These are phyloP conservation scores for Stephanocyclus meneghinianus DNA, from an alignment of 352 stramenopile genomes.

Conservation along the genomic window DNA sequence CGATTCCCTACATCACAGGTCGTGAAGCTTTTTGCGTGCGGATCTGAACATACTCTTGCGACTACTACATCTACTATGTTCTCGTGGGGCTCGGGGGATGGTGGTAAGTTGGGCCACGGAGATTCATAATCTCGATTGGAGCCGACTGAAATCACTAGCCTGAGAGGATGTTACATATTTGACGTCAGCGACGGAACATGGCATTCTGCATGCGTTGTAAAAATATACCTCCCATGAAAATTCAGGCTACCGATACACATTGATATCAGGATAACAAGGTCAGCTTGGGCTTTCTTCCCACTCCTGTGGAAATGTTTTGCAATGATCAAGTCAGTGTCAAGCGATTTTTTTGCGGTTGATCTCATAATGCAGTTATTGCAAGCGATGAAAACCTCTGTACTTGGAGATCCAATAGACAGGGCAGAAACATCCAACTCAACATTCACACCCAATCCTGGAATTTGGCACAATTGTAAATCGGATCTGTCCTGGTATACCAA, in stretches of 20 bases:
- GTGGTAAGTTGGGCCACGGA: constrained; percentile 67
- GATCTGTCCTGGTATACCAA: constrained; percentile 70
- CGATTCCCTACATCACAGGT: constrained; percentile 13
- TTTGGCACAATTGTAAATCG: constrained; percentile 78
- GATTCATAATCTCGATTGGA: constrained; percentile 48
- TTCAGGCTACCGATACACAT: constrained; percentile 86
- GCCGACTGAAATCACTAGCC: constrained; percentile 36
- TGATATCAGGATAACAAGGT: constrained; percentile 90
- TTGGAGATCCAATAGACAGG: constrained; percentile 90
- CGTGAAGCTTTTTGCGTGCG: constrained; percentile 59
- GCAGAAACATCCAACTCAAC: constrained; percentile 53
- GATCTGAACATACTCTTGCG: constrained; percentile 54
- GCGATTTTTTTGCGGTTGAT: constrained; percentile 73
- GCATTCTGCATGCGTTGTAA: constrained; percentile 87
- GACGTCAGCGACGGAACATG: constrained; percentile 74
- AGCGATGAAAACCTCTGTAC: constrained; percentile 91
- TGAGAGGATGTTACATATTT: constrained; percentile 40
- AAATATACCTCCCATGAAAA: constrained; percentile 88
- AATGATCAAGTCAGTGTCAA: constrained; percentile 53
- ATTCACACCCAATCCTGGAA: constrained; percentile 61
- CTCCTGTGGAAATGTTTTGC: constrained; percentile 86
- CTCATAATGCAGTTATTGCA: constrained; percentile 89
- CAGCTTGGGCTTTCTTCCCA: constrained; percentile 83
- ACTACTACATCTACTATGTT: constrained; percentile 47
- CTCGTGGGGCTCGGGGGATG: constrained; percentile 66